These are phyloP conservation scores for Pichia sp. DNA, from an alignment of 1,139 yeast species.

Conservation along the genomic window DNA sequence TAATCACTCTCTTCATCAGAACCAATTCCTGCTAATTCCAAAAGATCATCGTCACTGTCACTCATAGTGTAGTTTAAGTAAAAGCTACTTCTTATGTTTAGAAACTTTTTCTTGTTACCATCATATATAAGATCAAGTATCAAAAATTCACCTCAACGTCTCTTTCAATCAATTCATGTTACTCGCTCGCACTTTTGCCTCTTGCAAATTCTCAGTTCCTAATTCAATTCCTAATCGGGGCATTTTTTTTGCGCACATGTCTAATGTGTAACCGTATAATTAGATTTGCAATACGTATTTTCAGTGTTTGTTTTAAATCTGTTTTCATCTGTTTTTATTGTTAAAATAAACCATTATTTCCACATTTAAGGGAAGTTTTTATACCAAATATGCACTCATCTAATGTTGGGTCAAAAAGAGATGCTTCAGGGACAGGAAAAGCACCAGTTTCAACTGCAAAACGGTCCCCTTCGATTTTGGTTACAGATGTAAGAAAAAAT, in stretches of 20 bases:
- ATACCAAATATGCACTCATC: background rate
- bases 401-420: background rate
- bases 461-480: conserved; percentile 87
- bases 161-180: no score
- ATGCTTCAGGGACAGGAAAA: background rate
- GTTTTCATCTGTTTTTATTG: background rate
- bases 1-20: conserved; percentile 29
- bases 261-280: no score
- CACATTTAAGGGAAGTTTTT: background rate
- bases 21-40: conserved; percentile 84
- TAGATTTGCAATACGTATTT: no score
- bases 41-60: conserved; percentile 82
- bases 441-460: conserved; percentile 52
- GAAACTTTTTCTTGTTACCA: background rate
- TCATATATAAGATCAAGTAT: background rate
- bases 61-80: conserved; percentile 4
- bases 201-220: no score
- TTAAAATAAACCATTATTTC: background rate
- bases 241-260: no score
- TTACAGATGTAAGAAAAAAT: conserved; percentile 75
- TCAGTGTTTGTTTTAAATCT: no score
- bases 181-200: no score
- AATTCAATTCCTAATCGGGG: no score
- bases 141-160: no score
- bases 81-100: no score